Evolutionary conservation across 306 rosid species (phyloP), one percentile per base, ranked within the genome.

Genomic region (Hylodesmum podocarpum): DNA sequence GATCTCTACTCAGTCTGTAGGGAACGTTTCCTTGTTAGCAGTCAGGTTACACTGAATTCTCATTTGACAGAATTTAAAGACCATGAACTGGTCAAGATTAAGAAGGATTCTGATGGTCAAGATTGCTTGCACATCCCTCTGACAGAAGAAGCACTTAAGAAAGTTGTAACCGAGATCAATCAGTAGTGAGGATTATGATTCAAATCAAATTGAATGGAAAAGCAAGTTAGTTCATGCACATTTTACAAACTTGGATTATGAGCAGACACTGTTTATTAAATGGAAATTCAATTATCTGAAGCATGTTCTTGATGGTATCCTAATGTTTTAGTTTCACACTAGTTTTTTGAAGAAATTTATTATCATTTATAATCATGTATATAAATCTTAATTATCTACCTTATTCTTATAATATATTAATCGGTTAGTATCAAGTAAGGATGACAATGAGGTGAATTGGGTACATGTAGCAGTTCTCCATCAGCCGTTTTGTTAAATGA

Each of bases 11-110:
- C 95, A 8, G 82, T 62, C 55, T 92, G 98, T 81, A 88, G 96
- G 49, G 97, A 95, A 78, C 90, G 88, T 63, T 95, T 95, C 86
- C 89, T 95, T 2, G 91, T 91, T 50, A 91, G 93, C 73, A 90
- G 91, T 88, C 96, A 87, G 83, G 83, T 88, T 78, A 90, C 95
- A 6, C 83, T 95, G 25, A 95, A 90, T 78, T 84, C 97, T 72
- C 97, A 92, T 86, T 82, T 95, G 83, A 90, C 97, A 1, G 98
- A 92, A 81, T 90, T 95, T 83, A 90, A 90, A 62, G 98, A 95
- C 82, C 98, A 95, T 34, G 98, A 95, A 63, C 82, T 95, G 86
- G 89, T 95, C 54, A 95, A 95, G 85, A 89, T 83, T 40, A 88
- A 83, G 87, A 88, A 90, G 85, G 79, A 90, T 77, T 78, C 97